Evolutionary conservation across 2,329 filamentous ascomycete species (phyloP).

Genomic region (Ophiognomonia clavigignenti-juglandacearum): DNA sequence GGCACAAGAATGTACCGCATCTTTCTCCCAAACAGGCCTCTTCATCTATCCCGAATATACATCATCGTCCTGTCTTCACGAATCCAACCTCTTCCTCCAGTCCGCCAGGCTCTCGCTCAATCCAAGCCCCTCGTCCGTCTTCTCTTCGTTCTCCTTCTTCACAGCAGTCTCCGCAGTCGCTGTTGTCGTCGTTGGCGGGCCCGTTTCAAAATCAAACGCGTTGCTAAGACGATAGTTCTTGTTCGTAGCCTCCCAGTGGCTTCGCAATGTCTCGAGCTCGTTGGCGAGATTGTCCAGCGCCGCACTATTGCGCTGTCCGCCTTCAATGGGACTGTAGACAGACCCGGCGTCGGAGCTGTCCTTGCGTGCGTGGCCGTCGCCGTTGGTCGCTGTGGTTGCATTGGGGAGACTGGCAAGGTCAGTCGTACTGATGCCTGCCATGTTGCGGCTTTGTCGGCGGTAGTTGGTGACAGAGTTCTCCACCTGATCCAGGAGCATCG

Average conservation of each 20-base stretch:
- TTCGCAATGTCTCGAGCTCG: slow-evolving; percentile 85
- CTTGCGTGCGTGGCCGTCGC: slow-evolving; percentile 44
- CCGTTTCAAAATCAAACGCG: slow-evolving; percentile 75
- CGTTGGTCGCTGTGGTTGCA: slow-evolving; percentile 27
- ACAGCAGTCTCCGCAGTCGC: slow-evolving; percentile 19
- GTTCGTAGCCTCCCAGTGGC: slow-evolving; percentile 93
- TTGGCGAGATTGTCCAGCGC: slow-evolving; percentile 87
- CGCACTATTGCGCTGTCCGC: slow-evolving; percentile 48
- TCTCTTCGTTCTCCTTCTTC: slow-evolving; percentile 31
- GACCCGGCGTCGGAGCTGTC: slow-evolving; percentile 59
- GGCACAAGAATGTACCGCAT: not conserved
- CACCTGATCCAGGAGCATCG: slow-evolving; percentile 88
- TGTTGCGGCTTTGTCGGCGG: slow-evolving; percentile 67
- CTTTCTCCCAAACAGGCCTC: not conserved
- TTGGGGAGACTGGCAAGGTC: slow-evolving; percentile 33
- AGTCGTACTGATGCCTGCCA: slow-evolving; percentile 43
- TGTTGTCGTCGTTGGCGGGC: not conserved
- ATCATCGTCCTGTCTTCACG: slow-evolving; percentile 32
- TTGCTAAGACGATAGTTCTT: slow-evolving; percentile 90
- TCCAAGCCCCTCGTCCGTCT: slow-evolving; percentile 32
- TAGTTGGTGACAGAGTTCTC: slow-evolving; percentile 93
- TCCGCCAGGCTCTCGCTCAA: slow-evolving; percentile 70
- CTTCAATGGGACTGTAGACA: slow-evolving; percentile 52
- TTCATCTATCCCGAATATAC: not conserved
- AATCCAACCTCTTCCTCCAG: slow-evolving; percentile 74